A percentile compares a stretch with the other conserved stretches of the same genome.
These are phyloP conservation scores for Pyronema domesticum DNA, from an alignment of 495 filamentous ascomycete genomes.

Conservation along the genomic window DNA sequence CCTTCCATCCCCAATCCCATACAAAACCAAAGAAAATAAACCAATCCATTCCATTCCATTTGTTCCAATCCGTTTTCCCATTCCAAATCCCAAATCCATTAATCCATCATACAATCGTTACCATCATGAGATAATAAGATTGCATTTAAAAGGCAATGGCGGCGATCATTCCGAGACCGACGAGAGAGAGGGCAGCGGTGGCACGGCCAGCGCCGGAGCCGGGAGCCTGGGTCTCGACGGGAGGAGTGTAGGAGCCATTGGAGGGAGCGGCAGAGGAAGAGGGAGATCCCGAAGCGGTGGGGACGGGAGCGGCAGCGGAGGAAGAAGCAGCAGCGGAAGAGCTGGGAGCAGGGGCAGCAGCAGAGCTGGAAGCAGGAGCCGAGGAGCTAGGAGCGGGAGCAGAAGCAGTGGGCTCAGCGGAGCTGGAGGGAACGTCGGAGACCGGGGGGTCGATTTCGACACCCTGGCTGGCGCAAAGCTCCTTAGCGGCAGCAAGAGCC, in stretches of 20 bases:
- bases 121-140: background rate
- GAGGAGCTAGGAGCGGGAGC: background rate
- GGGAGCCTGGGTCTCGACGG: background rate
- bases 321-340: background rate
- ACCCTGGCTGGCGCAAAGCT: slow-evolving; percentile 7
- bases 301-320: background rate
- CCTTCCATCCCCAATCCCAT: background rate
- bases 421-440: background rate
- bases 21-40: background rate
- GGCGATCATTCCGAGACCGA: background rate
- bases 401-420: background rate
- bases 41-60: too few relatives aligned
- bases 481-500: slow-evolving; percentile 4
- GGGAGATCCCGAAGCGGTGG: background rate
- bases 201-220: background rate
- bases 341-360: background rate
- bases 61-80: too few relatives aligned
- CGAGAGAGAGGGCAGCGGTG: background rate
- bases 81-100: background rate
- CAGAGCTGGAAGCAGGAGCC: background rate
- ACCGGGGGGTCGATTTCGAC: slow-evolving; percentile 8
- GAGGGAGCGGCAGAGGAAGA: background rate
- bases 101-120: background rate
- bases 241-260: background rate
- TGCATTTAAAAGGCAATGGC: background rate